Evolutionary conservation across 306 rosid genomes (phyloP).

Genomic region (Myrica gale): DNA sequence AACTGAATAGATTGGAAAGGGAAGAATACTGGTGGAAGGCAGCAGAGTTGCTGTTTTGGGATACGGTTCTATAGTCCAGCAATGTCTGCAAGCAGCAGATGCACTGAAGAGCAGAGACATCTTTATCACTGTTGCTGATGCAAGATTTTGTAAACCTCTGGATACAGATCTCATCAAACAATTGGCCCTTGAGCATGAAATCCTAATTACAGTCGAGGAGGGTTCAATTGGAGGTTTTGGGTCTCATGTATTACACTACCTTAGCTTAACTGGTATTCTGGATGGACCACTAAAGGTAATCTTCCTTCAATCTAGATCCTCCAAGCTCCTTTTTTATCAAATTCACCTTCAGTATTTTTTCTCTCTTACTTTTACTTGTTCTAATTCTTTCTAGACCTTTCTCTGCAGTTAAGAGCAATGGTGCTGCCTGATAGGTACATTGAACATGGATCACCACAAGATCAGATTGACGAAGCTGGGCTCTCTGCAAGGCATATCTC

Average conservation of each 20-base stretch:
- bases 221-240: constrained; percentile 96
- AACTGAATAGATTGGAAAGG: constrained; percentile 72
- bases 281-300: constrained; percentile 83
- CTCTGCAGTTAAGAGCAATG: constrained; percentile 77
- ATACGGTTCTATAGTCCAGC: constrained; percentile 74
- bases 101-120: constrained; percentile 50
- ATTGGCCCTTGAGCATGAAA: constrained; percentile 74
- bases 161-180: constrained; percentile 62
- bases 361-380: not conserved
- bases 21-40: constrained; percentile 70
- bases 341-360: not conserved
- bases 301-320: constrained; percentile 8
- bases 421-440: constrained; percentile 91
- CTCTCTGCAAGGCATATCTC: constrained; percentile 73
- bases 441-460: constrained; percentile 75
- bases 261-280: constrained; percentile 69
- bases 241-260: constrained; percentile 80
- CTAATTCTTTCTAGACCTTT: constrained; percentile 12
- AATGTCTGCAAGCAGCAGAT: constrained; percentile 63
- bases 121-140: constrained; percentile 79
- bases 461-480: constrained; percentile 73
- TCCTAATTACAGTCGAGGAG: constrained; percentile 78
- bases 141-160: constrained; percentile 91
- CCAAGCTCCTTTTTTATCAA: not conserved
- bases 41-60: constrained; percentile 74